These are phyloP conservation scores for Fusarium buharicum DNA, from an alignment of 2,329 filamentous ascomycete genomes.

Conservation along the genomic window DNA sequence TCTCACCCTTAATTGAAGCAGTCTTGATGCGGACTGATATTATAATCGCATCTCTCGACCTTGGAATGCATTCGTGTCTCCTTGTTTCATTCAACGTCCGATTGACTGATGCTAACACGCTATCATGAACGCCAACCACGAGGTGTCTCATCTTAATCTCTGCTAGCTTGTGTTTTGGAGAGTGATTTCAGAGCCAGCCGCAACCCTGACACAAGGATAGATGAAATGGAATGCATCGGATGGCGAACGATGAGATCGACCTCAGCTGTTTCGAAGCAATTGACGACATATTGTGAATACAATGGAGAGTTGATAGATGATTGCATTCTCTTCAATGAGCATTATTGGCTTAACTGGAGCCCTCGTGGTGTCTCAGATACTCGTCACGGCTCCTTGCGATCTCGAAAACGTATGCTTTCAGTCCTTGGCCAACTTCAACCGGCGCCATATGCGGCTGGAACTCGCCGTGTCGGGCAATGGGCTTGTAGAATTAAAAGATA, in stretches of 20 bases:
- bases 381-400: constrained; percentile 1
- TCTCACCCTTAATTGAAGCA: constrained; percentile 35
- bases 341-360: constrained; percentile 17
- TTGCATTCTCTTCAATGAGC: constrained; percentile 35
- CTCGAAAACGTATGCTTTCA: constrained; percentile 36
- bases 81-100: constrained; percentile 32
- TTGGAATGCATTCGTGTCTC: constrained; percentile 39
- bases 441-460: constrained; percentile 36
- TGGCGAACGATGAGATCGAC: constrained; percentile 33
- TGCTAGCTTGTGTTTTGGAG: background rate
- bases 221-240: constrained; percentile 37
- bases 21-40: constrained; percentile 22
- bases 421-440: constrained; percentile 28
- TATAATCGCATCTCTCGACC: constrained; percentile 32
- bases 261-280: constrained; percentile 5
- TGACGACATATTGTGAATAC: constrained; percentile 1
- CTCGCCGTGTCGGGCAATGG: constrained; percentile 18
- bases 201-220: constrained; percentile 12
- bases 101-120: constrained; percentile 19
- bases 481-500: constrained; percentile 37
- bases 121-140: constrained; percentile 28
- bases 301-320: constrained; percentile 22
- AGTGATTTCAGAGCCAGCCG: constrained; percentile 17
- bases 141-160: constrained; percentile 30
- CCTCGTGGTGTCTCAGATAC: constrained; percentile 40